A percentile compares a stretch with the other conserved stretches of the same genome.
phyloP scores from a whole-genome alignment of 1,284 basidiomycete species.

The Cryptococcus amylolentus region DNA sequence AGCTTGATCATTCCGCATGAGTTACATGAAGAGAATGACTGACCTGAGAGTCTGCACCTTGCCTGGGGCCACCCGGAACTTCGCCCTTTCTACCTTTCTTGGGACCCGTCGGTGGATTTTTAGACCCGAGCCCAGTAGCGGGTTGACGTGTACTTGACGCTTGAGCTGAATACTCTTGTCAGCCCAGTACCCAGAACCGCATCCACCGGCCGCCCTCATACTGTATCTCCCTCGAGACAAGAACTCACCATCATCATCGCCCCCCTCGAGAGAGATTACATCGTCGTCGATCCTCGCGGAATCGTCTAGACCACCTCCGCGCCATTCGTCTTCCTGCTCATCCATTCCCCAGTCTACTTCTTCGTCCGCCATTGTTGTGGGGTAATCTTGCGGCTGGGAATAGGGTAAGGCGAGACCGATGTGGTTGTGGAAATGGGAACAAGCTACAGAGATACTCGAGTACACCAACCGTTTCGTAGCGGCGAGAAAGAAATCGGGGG shows the following conservation, averaged over 20 bases:
- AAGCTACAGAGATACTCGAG: too few species aligned
- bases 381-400: too few species aligned
- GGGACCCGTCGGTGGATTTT: constrained; percentile 1
- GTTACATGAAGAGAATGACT: too few species aligned
- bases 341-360: constrained; percentile 23
- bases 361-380: constrained; percentile 15
- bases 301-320: constrained; percentile 1
- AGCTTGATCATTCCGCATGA: background rate
- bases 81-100: too few species aligned
- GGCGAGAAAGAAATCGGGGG: too few species aligned
- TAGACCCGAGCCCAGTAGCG: constrained; percentile 9
- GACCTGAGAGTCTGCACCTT: too few species aligned
- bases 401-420: too few species aligned
- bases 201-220: background rate
- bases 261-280: constrained; percentile 16
- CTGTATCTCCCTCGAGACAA: too few species aligned
- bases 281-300: constrained; percentile 10
- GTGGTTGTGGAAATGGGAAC: too few species aligned
- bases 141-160: constrained; percentile 1
- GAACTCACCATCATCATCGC: constrained; percentile 10
- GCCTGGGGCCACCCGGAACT: too few species aligned
- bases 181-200: background rate
- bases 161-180: background rate
- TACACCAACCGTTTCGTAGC: too few species aligned
- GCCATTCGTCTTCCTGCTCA: constrained; percentile 5